phyloP scores from a whole-genome alignment of 2,329 filamentous ascomycete species.

The Arthroderma sp. region DNA sequence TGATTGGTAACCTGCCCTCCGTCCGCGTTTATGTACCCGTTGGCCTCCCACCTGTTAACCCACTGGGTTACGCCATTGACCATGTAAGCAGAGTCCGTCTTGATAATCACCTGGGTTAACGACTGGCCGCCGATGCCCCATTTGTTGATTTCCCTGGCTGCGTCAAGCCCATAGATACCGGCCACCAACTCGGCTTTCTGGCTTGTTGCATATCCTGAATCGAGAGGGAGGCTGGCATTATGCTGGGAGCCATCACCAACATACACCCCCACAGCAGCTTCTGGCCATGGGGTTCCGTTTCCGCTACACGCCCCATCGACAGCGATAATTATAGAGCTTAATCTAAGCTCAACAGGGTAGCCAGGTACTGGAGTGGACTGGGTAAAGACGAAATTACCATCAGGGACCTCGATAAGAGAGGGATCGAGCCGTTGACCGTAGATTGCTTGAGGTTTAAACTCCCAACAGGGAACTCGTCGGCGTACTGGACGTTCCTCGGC shows the following conservation, averaged over 20 bases:
- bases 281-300: background rate
- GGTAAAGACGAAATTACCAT: background rate
- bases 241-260: background rate
- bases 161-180: slow-evolving; percentile 13
- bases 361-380: background rate
- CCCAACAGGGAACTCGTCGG: background rate
- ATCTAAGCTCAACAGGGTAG: background rate
- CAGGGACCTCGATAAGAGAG: background rate
- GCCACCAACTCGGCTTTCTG: slow-evolving; percentile 17
- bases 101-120: slow-evolving; percentile 17
- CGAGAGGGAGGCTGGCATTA: slow-evolving; percentile 8
- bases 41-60: slow-evolving; percentile 23
- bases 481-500: background rate
- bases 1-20: slow-evolving; percentile 19
- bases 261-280: background rate
- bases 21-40: slow-evolving; percentile 20
- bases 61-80: slow-evolving; percentile 24
- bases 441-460: background rate
- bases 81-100: slow-evolving; percentile 27
- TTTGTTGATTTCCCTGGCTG: slow-evolving; percentile 3
- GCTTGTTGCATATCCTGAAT: slow-evolving; percentile 11
- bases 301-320: slow-evolving; percentile 2
- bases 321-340: background rate
- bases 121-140: background rate
- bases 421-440: background rate